phyloP scores from a whole-genome alignment of 83 land plant genomes.

The Diphasiastrum complanatum region DNA sequence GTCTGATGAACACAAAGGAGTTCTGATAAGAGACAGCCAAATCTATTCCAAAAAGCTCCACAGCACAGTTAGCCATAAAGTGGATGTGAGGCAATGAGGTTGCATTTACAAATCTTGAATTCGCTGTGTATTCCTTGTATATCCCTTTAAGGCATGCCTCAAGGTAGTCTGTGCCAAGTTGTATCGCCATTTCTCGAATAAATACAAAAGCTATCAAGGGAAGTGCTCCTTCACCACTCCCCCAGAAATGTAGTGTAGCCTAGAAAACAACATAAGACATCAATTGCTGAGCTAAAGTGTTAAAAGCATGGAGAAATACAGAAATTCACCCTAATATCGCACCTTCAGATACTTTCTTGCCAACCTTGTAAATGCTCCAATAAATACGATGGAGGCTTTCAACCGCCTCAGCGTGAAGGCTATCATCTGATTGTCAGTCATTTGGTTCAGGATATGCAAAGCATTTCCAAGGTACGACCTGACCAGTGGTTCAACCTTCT shows the following conservation, averaged over 20 bases:
- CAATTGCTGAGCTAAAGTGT: neutral
- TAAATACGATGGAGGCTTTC: slow-evolving; percentile 57
- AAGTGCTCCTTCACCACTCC: slow-evolving; percentile 52
- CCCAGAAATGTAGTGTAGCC: slow-evolving; percentile 80
- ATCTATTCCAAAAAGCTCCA: slow-evolving; percentile 73
- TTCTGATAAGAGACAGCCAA: slow-evolving; percentile 47
- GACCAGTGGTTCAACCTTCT: slow-evolving; percentile 44
- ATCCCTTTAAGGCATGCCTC: slow-evolving; percentile 50
- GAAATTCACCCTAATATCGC: too few relatives aligned
- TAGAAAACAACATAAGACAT: slow-evolving; percentile 25
- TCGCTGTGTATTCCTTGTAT: slow-evolving; percentile 51
- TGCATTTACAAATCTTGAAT: slow-evolving; percentile 49
- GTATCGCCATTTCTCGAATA: slow-evolving; percentile 48
- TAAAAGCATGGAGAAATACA: neutral
- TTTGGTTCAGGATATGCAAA: slow-evolving; percentile 58
- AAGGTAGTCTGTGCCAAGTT: slow-evolving; percentile 43
- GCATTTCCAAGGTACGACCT: slow-evolving; percentile 74
- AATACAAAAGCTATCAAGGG: slow-evolving; percentile 53
- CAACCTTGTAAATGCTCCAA: slow-evolving; percentile 70
- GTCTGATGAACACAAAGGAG: slow-evolving; percentile 52
- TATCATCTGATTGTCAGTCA: slow-evolving; percentile 70
- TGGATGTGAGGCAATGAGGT: slow-evolving; percentile 49
- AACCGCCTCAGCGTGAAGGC: slow-evolving; percentile 51
- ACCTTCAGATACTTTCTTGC: slow-evolving; percentile 70
- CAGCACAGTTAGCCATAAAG: slow-evolving; percentile 54